Conservation (phyloP, 371 early-diverging fungal genomes). For the Fennellomyces sp. region DNA sequence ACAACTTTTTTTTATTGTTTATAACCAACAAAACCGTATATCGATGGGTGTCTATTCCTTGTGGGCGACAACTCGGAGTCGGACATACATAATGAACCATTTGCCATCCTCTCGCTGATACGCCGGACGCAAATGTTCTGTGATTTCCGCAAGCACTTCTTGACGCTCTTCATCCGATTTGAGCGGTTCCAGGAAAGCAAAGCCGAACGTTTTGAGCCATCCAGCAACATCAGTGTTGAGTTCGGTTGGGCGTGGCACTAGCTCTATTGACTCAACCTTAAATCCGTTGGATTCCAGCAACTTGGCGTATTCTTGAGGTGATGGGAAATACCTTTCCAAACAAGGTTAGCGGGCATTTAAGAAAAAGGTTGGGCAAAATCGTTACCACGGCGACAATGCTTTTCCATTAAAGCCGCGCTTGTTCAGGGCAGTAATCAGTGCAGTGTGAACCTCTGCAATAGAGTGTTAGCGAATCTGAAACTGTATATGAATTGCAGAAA, state of each 20-base stretch:
- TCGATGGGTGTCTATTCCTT: slow-evolving; percentile 23
- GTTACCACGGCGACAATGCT: slow-evolving; percentile 65
- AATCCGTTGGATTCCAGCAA: slow-evolving; percentile 66
- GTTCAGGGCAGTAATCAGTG: slow-evolving; percentile 58
- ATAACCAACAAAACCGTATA: too few relatives aligned
- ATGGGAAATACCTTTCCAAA: slow-evolving; percentile 77
- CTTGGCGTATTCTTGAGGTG: slow-evolving; percentile 46
- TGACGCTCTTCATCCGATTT: slow-evolving; percentile 36
- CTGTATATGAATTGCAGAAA: background rate
- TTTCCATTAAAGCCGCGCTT: slow-evolving; percentile 59
- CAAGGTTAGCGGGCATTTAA: too few relatives aligned
- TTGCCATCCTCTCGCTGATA: slow-evolving; percentile 57
- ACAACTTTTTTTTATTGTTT: too few relatives aligned
- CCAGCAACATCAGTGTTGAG: slow-evolving; percentile 61
- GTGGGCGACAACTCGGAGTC: slow-evolving; percentile 47
- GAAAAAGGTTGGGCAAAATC: too few relatives aligned
- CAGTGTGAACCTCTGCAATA: slow-evolving; percentile 49
- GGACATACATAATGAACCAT: slow-evolving; percentile 64
- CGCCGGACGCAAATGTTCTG: slow-evolving; percentile 43
- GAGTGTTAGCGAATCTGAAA: background rate
- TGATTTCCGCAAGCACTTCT: slow-evolving; percentile 50
- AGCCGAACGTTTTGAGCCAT: slow-evolving; percentile 76
- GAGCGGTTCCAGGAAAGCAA: slow-evolving; percentile 49
- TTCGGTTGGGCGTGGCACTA: slow-evolving; percentile 60
- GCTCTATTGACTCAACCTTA: slow-evolving; percentile 39